These are phyloP conservation scores for Podaxis sp. DNA, from an alignment of 768 basidiomycete genomes.

Conservation along the genomic window DNA sequence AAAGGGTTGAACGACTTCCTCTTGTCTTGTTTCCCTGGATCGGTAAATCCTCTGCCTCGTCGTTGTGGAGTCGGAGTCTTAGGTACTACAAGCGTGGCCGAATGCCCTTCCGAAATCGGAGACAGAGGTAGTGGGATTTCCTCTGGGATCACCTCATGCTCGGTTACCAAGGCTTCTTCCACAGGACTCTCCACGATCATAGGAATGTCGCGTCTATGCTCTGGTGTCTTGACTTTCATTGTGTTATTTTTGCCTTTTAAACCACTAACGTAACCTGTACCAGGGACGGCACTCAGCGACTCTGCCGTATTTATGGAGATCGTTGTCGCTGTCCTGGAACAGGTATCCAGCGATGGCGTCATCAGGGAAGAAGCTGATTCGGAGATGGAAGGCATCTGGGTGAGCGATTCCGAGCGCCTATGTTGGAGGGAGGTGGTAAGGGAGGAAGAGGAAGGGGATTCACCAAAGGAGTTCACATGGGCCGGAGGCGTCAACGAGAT, in stretches of 20 bases:
- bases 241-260: slow-evolving; percentile 20
- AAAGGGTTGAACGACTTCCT: slow-evolving; percentile 39
- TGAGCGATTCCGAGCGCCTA: slow-evolving; percentile 19
- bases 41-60: slow-evolving; percentile 18
- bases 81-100: neutral
- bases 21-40: slow-evolving; percentile 12
- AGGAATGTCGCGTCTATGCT: slow-evolving; percentile 23
- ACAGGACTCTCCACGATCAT: slow-evolving; percentile 39
- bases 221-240: slow-evolving; percentile 23
- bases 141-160: slow-evolving; percentile 8
- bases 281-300: slow-evolving; percentile 6
- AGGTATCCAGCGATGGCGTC: slow-evolving; percentile 29
- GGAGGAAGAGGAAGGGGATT: slow-evolving; percentile 10
- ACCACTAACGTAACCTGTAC: neutral
- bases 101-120: neutral
- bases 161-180: slow-evolving; percentile 26
- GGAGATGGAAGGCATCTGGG: slow-evolving; percentile 16
- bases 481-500: slow-evolving; percentile 20
- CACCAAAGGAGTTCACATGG: slow-evolving; percentile 1
- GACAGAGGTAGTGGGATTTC: slow-evolving; percentile 3
- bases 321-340: slow-evolving; percentile 27
- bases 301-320: slow-evolving; percentile 23
- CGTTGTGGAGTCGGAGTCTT: neutral
- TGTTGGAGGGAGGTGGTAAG: slow-evolving; percentile 16
- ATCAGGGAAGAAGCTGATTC: slow-evolving; percentile 25